phyloP scores from a whole-genome alignment of 352 stramenopile genomes.

The Phytophthora pseudosyringae region DNA sequence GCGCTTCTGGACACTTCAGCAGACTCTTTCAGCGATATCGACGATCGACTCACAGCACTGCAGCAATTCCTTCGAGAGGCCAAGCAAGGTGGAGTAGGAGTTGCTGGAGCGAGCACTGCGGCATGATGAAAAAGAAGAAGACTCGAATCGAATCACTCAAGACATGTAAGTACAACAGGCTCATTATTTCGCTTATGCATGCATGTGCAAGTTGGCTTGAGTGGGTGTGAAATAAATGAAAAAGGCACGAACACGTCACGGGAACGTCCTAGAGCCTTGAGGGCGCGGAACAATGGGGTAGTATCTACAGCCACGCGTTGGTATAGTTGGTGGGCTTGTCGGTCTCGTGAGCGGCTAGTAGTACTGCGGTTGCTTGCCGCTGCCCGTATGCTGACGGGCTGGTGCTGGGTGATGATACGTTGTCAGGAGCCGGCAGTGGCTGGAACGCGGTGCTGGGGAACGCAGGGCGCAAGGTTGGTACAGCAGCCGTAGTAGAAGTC shows the following conservation, averaged over 20 bases:
- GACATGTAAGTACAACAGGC: constrained; percentile 36
- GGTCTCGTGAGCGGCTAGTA: constrained; percentile 30
- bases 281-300: constrained; percentile 4
- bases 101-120: constrained; percentile 23
- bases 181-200: constrained; percentile 32
- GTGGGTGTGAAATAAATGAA: constrained; percentile 10
- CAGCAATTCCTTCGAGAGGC: constrained; percentile 86
- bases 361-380: constrained; percentile 8
- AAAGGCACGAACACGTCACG: constrained; percentile 15
- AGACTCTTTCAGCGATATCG: constrained; percentile 87
- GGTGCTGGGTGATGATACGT: constrained; percentile 21
- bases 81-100: constrained; percentile 53
- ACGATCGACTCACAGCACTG: constrained; percentile 81
- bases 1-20: constrained; percentile 67
- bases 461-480: constrained; percentile 8
- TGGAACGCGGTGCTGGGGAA: constrained; percentile 12
- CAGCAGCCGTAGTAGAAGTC: constrained; percentile 6
- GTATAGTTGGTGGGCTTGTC: constrained; percentile 20
- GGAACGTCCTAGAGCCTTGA: constrained; percentile 20
- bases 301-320: constrained; percentile 37
- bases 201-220: constrained; percentile 23
- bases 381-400: constrained; percentile 12
- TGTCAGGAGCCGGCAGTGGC: constrained; percentile 22
- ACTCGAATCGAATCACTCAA: not conserved
- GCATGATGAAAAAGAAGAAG: constrained; percentile 21